Evolutionary conservation across 345 rosid genomes (phyloP).

Genomic region (Theobroma cacao): DNA sequence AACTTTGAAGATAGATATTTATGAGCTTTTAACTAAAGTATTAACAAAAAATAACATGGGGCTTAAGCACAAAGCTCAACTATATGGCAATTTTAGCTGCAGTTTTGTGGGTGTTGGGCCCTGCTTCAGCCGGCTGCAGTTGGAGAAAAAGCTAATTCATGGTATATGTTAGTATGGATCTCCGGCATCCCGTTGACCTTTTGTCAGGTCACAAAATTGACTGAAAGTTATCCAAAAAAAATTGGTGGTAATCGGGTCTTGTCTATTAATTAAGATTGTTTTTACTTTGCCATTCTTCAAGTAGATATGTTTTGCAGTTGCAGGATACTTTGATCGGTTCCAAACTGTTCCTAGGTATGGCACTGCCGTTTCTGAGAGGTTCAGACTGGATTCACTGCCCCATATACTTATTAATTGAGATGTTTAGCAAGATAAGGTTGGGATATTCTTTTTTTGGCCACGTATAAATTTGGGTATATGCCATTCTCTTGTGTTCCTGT

Average conservation of each 20-base stretch:
- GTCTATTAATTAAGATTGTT: not conserved
- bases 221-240: not conserved
- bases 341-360: not conserved
- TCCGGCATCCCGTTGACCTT: not conserved
- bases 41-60: not conserved
- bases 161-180: not conserved
- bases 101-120: constrained; percentile 4
- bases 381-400: not conserved
- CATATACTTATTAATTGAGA: not conserved
- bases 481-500: not conserved
- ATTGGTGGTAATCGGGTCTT: not conserved
- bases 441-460: not conserved
- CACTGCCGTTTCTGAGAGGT: not conserved
- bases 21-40: not conserved
- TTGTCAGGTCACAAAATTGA: not conserved
- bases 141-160: not conserved
- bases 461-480: constrained; percentile 1
- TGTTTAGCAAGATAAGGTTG: not conserved
- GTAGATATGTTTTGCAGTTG: not conserved
- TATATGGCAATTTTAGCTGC: not conserved
- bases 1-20: not conserved
- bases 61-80: not conserved
- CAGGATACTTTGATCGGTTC: not conserved
- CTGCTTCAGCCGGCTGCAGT: constrained; percentile 13
- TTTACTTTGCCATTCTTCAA: not conserved